phyloP scores from a whole-genome alignment of 805 yeast genomes.

The Candida rishiriensis region DNA sequence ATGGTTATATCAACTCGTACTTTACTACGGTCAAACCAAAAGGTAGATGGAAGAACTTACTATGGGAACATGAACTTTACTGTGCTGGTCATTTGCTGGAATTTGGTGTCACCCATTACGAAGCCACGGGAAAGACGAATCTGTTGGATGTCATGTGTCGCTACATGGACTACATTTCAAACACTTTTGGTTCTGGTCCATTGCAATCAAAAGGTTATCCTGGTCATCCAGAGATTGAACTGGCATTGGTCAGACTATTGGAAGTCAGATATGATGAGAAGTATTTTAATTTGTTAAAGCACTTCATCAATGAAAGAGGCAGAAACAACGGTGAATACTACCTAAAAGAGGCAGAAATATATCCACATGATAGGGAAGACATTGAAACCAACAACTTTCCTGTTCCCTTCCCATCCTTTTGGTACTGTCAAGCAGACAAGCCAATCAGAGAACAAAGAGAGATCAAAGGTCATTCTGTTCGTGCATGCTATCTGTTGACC shows the following conservation, averaged over 20 bases:
- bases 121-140: slow-evolving; percentile 13
- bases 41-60: slow-evolving; percentile 7
- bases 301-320: slow-evolving; percentile 23
- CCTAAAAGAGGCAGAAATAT: slow-evolving; percentile 13
- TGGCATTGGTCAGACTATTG: slow-evolving; percentile 20
- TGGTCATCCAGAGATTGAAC: slow-evolving; percentile 26
- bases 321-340: slow-evolving; percentile 16
- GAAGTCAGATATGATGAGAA: slow-evolving; percentile 14
- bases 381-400: slow-evolving; percentile 7
- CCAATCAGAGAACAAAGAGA: slow-evolving; percentile 15
- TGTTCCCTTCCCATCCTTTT: slow-evolving; percentile 11
- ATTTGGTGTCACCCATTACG: slow-evolving; percentile 21
- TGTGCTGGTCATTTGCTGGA: slow-evolving; percentile 15
- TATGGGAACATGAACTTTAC: slow-evolving; percentile 11
- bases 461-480: slow-evolving; percentile 23
- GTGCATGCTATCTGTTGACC: slow-evolving; percentile 19
- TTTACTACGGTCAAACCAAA: slow-evolving; percentile 19
- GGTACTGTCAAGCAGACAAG: slow-evolving; percentile 23
- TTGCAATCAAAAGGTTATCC: slow-evolving; percentile 21
- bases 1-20: slow-evolving; percentile 23
- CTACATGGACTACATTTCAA: slow-evolving; percentile 18
- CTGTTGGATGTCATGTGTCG: slow-evolving; percentile 15
- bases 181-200: slow-evolving; percentile 18
- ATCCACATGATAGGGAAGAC: slow-evolving; percentile 6
- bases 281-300: slow-evolving; percentile 17